Evolutionary conservation across 2,329 filamentous ascomycete species (phyloP).

Genomic region (Aspergillus puulaauensis): DNA sequence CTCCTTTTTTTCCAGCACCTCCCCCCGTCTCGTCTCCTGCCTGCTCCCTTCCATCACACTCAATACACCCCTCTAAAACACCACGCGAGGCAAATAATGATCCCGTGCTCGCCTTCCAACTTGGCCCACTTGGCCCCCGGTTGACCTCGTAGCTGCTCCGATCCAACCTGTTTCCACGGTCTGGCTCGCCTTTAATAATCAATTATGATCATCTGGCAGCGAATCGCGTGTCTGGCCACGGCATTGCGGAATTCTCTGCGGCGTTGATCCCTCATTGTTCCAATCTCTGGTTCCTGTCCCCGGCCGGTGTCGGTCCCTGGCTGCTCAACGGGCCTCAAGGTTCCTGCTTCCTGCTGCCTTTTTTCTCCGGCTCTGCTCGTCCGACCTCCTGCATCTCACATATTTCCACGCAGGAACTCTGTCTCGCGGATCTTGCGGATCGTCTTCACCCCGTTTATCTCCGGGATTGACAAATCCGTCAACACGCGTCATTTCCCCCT

Average conservation of each 20-base stretch:
- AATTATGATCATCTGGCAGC: conserved; percentile 1
- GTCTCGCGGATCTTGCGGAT: not conserved
- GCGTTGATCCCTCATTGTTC: not conserved
- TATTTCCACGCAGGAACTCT: conserved; percentile 6
- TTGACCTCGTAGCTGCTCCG: conserved; percentile 6
- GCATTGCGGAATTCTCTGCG: not conserved
- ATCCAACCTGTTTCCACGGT: not conserved
- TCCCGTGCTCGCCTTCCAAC: conserved; percentile 12
- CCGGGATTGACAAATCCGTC: not conserved
- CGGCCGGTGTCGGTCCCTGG: not conserved
- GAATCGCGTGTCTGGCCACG: not conserved
- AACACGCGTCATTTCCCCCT: not conserved
- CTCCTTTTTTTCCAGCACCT: not conserved
- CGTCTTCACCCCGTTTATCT: not conserved
- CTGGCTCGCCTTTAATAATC: conserved; percentile 1
- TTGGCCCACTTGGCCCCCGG: conserved; percentile 11
- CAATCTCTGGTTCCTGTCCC: not conserved
- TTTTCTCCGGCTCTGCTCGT: not conserved
- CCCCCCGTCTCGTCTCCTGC: no score
- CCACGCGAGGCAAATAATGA: not conserved
- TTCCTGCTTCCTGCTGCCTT: not conserved
- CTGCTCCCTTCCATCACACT: not conserved
- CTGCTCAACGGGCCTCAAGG: not conserved
- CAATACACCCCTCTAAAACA: not conserved
- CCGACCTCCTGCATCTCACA: not conserved